Base-by-base conservation (phyloP, 345 rosid species). In the Acer campestre region DNA sequence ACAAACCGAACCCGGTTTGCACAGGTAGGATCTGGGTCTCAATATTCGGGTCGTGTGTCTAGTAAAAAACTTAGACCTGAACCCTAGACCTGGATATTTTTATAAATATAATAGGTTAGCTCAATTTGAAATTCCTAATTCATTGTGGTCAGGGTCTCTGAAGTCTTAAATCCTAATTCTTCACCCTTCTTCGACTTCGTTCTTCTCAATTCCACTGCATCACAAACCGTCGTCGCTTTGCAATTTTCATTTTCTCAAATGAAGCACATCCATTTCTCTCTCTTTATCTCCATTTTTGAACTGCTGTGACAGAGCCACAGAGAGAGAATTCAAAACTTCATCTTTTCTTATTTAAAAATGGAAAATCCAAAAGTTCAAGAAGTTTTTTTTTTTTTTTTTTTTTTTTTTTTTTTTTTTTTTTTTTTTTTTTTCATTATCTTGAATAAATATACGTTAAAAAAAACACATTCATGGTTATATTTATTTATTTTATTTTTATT, bases 291-390 rank as follows among this genome's bases (percentile, higher is more conserved):
- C 67, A 20, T 40, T 12, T 35, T 74, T 31, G 61, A 73, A 20
- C 31, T 29, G 31, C 31, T 29, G 0, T 29, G 31, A 29, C 1
- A 29, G 31, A 29, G 31, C 12, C 10, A 44, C 70, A 46, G 44
- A n/a, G n/a, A 29, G 61, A 38, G 74, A n/a, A 62, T 62, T 42
- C 44, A 40, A 46, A 4, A 2, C 35, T 53, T 4, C 7, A 18
- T 46, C 62, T 29, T 71, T 9, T 3, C 49, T 62, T 38, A 61
- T 61, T 16, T 59, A 66, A 35, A 56, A 68, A 88, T 88, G 89
- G 91, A 84, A 14, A 82, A 86, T 64, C 53, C 88, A 3, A 78
- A 81, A 17, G 82, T 86, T 70, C 82, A 86, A 84, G 91, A 84
- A 87, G 27, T 25, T 25, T 25, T 88, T 86, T n/a, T n/a, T 71